Percentiles rank a stretch among this genome's conserved stretches.
Conservation (phyloP, 2,329 filamentous ascomycete genomes). For the Colletotrichum nymphaeae region DNA sequence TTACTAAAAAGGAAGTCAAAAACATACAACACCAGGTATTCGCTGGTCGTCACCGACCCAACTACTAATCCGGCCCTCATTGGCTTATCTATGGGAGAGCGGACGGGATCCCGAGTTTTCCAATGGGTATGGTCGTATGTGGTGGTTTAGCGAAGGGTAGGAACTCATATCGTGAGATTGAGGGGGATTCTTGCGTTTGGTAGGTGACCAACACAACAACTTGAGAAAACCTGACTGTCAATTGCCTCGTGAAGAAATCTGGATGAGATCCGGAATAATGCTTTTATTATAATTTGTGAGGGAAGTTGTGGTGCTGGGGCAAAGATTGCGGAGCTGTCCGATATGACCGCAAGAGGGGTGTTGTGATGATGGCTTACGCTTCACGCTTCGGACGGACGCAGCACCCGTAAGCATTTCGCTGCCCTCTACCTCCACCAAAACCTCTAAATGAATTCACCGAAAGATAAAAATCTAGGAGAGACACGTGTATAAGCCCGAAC, state of each 20-base stretch:
- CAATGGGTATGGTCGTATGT: background rate
- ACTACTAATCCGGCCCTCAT: background rate
- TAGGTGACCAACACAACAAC: background rate
- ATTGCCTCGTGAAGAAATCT: background rate
- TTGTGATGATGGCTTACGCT: too few species aligned
- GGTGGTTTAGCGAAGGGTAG: accelerated
- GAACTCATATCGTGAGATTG: background rate
- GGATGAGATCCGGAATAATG: accelerated
- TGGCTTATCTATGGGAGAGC: background rate
- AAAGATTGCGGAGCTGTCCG: too few species aligned
- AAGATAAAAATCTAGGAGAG: too few species aligned
- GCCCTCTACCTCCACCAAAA: too few species aligned
- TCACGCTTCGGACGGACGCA: too few species aligned
- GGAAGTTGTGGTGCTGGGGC: too few species aligned
- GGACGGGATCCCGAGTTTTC: background rate
- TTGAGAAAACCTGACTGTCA: accelerated
- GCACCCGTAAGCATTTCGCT: too few species aligned
- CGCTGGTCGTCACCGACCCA: background rate
- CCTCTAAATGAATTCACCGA: too few species aligned
- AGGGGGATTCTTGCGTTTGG: background rate
- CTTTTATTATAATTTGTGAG: too few species aligned
- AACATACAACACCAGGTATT: background rate
- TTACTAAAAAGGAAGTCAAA: background rate
- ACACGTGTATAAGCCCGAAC: accelerated
- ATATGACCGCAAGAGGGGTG: too few species aligned